phyloP scores from a whole-genome alignment of 106 monocot species.

The Dendrobium chrysotoxum region DNA sequence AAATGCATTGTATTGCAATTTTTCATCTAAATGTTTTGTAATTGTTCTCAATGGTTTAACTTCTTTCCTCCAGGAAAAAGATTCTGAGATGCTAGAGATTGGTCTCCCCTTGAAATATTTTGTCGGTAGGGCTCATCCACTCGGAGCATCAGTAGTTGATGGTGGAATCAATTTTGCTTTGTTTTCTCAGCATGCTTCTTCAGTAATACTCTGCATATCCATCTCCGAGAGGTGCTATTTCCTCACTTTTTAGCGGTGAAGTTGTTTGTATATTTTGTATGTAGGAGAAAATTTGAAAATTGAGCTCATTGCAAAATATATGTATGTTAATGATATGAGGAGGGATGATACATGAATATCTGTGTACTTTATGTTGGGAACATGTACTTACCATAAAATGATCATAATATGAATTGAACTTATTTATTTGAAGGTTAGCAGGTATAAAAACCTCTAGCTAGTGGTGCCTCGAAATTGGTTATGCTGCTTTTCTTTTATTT shows the following conservation, averaged over 20 bases:
- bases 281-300: neutral
- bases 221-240: constrained; percentile 32
- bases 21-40: neutral
- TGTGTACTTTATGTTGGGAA: neutral
- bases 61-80: constrained; percentile 21
- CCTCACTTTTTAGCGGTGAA: neutral
- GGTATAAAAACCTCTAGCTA: neutral
- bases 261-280: neutral
- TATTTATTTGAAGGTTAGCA: neutral
- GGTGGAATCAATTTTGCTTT: constrained; percentile 74
- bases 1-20: neutral
- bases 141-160: constrained; percentile 74
- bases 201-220: constrained; percentile 62
- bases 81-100: constrained; percentile 10
- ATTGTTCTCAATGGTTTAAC: neutral
- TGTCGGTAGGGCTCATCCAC: constrained; percentile 59
- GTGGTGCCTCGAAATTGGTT: neutral
- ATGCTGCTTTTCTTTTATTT: neutral
- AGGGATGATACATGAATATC: neutral
- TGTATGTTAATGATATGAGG: neutral
- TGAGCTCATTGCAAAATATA: neutral
- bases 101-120: constrained; percentile 41
- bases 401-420: neutral
- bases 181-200: constrained; percentile 75
- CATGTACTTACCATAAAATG: neutral